Conservation (phyloP, 2,329 filamentous ascomycete genomes). For the Tolypocladium album region DNA sequence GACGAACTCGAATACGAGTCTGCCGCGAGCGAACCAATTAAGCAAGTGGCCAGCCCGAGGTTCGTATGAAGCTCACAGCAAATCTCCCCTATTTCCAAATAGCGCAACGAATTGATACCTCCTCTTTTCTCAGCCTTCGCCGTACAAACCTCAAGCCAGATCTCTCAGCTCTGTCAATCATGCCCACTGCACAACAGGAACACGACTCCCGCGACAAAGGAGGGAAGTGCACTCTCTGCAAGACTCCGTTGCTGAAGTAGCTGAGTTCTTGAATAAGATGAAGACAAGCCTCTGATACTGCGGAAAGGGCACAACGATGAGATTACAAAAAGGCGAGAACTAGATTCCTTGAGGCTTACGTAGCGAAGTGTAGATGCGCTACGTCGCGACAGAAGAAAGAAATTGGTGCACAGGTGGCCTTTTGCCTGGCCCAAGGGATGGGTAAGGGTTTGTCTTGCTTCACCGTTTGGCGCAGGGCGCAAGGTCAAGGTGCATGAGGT, state of each 20-base stretch:
- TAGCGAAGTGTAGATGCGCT: neutral
- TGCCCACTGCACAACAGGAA: neutral
- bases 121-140: neutral
- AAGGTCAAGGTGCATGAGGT: neutral
- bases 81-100: too few relatives aligned
- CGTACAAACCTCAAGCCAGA: neutral
- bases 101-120: neutral
- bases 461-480: neutral
- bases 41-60: neutral
- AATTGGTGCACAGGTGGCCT: neutral
- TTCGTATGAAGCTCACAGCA: neutral
- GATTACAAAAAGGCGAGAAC: too few relatives aligned
- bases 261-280: neutral
- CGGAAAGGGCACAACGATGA: neutral
- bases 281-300: neutral
- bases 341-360: neutral
- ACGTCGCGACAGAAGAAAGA: neutral
- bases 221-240: neutral
- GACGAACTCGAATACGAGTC: constrained; percentile 13
- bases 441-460: neutral
- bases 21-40: neutral
- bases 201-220: neutral
- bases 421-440: neutral
- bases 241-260: neutral
- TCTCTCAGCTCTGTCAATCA: neutral